Evolutionary conservation across 2,329 filamentous ascomycete genomes (phyloP), one percentile per base, ranked within the genome.

Genomic region (Cladosporium colombiae): DNA sequence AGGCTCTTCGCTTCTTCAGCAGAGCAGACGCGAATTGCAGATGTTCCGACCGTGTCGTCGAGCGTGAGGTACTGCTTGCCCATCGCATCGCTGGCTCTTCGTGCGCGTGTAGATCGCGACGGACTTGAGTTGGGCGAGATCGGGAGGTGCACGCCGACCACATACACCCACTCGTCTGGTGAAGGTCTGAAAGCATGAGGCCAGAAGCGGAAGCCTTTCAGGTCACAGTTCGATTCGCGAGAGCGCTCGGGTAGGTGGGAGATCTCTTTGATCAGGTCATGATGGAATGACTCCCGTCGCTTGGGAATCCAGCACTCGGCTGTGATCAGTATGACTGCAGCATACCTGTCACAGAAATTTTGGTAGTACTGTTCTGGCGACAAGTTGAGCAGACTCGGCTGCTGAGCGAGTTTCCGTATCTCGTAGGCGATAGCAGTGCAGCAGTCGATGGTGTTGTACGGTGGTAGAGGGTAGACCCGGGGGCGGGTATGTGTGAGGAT

Each of bases 291-390:
- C 8, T 40, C 56, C 5, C 31, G 56, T 16, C 59, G 56, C 44
- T 65, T 60, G 25, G 55, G 29, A 2, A 23, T 13, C 63, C 63
- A 65, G 55, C 63, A 65, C n/a, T 65, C 63, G 6, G 63, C 63
- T n/a, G 29, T 21, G 31, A 60, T 44, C 10, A 53, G 27, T 23
- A 65, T 33, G 7, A 29, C 23, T 4, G 31, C 53, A 14, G 21
- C 6, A 21, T 40, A 65, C 10, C 23, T 44, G 18, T 40, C 33
- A 16, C 55, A 53, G 44, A 65, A 52, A 18, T 8, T 16, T 18
- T 21, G 21, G 40, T 31, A 65, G 21, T 60, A 35, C 10, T 60
- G 29, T 40, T 35, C 56, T 2, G 29, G 8, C 18, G 63, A 40
- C 7, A 49, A 18, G 5, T 40, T n/a, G 29, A 65, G 40, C 5